Evolutionary conservation across 179 eudicot genomes (phyloP).

Genomic region (Spinacia oleracea): DNA sequence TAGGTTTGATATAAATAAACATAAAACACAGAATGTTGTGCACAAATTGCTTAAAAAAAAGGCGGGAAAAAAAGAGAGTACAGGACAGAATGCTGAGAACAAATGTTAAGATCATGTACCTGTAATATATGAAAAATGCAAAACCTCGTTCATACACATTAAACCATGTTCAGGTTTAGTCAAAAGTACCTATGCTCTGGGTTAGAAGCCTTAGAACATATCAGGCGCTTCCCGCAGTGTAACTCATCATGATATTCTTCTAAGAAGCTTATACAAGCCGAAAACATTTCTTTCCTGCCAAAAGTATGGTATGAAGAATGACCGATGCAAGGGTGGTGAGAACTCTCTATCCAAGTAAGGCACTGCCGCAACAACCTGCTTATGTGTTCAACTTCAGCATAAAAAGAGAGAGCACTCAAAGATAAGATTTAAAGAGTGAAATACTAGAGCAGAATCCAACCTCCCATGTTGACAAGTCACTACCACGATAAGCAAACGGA

Average conservation of each 20-base stretch:
- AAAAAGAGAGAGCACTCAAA: background rate
- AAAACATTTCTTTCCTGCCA: constrained; percentile 88
- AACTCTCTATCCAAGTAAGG: constrained; percentile 89
- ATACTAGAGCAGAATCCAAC: constrained; percentile 33
- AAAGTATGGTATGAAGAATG: constrained; percentile 78
- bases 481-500: constrained; percentile 72
- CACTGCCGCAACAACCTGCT: constrained; percentile 81
- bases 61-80: background rate
- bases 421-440: constrained; percentile 9
- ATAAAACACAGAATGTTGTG: background rate
- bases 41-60: no score
- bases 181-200: constrained; percentile 19
- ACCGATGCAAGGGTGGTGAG: constrained; percentile 76
- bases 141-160: constrained; percentile 13
- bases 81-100: background rate
- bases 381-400: background rate
- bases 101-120: background rate
- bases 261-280: constrained; percentile 76
- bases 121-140: background rate
- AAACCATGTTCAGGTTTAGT: constrained; percentile 22
- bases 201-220: constrained; percentile 11
- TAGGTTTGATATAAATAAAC: background rate
- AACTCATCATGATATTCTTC: constrained; percentile 49
- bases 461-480: constrained; percentile 95
- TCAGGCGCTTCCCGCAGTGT: constrained; percentile 14